These are phyloP conservation scores for Candida cerambycidarum DNA, from an alignment of 805 yeast species.

Conservation along the genomic window DNA sequence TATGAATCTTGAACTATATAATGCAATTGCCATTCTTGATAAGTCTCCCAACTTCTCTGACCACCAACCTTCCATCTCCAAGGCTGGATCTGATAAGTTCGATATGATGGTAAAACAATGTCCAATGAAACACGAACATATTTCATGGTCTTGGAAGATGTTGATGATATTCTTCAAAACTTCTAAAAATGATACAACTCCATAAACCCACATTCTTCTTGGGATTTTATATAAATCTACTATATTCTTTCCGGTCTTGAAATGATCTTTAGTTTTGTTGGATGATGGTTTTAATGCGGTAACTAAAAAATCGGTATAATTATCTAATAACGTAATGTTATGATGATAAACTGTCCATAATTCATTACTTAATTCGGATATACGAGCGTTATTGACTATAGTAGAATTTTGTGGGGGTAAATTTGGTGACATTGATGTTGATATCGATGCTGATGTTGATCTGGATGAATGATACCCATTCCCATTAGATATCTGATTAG, in stretches of 20 bases:
- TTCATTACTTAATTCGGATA: constrained; percentile 55
- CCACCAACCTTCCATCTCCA: constrained; percentile 74
- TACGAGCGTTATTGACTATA: constrained; percentile 18
- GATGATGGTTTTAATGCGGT: constrained; percentile 67
- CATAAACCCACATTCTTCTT: constrained; percentile 82
- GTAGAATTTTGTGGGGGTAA: constrained; percentile 10
- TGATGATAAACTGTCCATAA: constrained; percentile 72
- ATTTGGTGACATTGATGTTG: constrained; percentile 18
- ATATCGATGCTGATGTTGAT: constrained; percentile 2
- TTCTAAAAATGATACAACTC: constrained; percentile 77
- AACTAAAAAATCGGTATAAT: constrained; percentile 69
- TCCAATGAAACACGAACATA: constrained; percentile 70
- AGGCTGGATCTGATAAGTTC: constrained; percentile 52
- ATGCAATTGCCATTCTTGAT: constrained; percentile 84
- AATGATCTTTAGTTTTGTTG: constrained; percentile 38
- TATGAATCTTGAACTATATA: constrained; percentile 73
- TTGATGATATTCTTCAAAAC: constrained; percentile 73
- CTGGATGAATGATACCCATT: not conserved
- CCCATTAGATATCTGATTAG: constrained; percentile 33
- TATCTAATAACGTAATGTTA: constrained; percentile 63
- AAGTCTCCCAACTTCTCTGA: constrained; percentile 82
- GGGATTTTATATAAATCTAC: constrained; percentile 77
- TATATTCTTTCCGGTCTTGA: constrained; percentile 73
- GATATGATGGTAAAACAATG: constrained; percentile 65
- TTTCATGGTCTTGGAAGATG: constrained; percentile 74